A percentile compares a stretch with the other conserved stretches of the same genome.
Evolutionary conservation across 1,284 basidiomycete species (phyloP).

Genomic region (Ustilago crameri): DNA sequence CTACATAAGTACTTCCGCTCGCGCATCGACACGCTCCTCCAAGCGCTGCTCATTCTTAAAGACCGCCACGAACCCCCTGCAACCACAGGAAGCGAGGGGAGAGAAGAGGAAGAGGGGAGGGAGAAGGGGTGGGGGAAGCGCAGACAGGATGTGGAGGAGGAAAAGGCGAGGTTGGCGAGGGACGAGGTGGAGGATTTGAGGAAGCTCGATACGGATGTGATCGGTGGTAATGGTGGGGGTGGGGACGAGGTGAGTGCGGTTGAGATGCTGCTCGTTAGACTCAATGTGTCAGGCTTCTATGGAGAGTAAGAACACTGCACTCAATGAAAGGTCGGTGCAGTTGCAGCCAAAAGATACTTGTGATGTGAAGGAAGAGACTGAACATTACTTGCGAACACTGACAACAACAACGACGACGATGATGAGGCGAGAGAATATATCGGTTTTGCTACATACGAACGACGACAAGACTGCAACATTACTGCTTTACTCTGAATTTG

Average conservation of each 20-base stretch:
- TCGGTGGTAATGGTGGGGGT: background rate
- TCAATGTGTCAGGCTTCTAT: conserved; percentile 41
- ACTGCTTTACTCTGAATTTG: background rate
- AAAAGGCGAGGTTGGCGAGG: conserved; percentile 19
- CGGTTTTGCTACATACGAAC: background rate
- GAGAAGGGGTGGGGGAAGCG: conserved; percentile 26
- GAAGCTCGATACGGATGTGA: conserved; percentile 22
- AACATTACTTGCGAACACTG: conserved; percentile 1
- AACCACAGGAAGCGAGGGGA: background rate
- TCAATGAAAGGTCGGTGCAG: background rate
- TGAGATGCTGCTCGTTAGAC: conserved; percentile 25
- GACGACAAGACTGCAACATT: background rate
- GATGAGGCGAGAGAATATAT: no score
- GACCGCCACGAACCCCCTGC: conserved; percentile 4
- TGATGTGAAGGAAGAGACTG: background rate
- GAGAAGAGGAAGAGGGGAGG: background rate
- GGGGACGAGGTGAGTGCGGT: conserved; percentile 12
- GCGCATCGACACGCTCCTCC: conserved; percentile 27
- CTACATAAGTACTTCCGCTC: conserved; percentile 19
- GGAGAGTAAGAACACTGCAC: conserved; percentile 31
- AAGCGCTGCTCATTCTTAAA: conserved; percentile 32
- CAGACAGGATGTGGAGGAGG: conserved; percentile 32
- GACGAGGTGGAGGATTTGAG: conserved; percentile 39
- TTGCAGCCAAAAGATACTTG: no score
- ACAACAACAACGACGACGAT: background rate